Base-by-base conservation (phyloP, 495 filamentous ascomycete genomes). In the Clohesyomyces aquaticus region DNA sequence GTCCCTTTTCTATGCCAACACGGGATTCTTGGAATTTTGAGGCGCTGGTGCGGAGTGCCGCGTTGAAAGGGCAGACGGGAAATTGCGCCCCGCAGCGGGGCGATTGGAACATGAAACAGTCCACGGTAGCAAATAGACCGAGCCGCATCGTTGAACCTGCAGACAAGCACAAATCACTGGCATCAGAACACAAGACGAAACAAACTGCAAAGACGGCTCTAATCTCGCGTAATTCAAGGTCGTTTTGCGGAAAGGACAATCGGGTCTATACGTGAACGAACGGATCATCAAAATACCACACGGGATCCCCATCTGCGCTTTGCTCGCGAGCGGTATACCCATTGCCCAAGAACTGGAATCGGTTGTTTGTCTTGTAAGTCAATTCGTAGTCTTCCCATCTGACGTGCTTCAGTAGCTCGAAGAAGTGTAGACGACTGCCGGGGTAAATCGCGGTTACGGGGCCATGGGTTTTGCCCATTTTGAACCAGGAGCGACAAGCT, bases 341-440 rank as follows among this genome's bases (percentile, higher is more conserved):
- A 28, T 63, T 63, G 8, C 64, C 64, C 19, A 67, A 25, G 46
- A 61, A 67, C 59, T 67, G 47, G 50, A 67, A 67, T 22, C 64
- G 9, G 43, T 62, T 67, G 4, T 45, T 52, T 14, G 58, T 55
- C 29, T 43, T 42, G 27, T 67, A 67, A 22, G 51, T 38, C n/a
- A 63, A 35, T 2, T 61, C 52, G 23, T 48, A 67, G 42, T 67
- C 64, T 38, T 67, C 64, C 45, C 55, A 67, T 47, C 63, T n/a
- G 4, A 54, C 28, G 16, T 67, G 21, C 43, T 67, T 67, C 51
- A 67, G 19, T 32, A 54, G 27, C 57, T 67, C 57, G 18, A 67
- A 53, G 43, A 55, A 61, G 32, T 67, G 49, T 10, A 64, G 45
- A 25, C 38, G 22, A 25, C 32, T 47, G 21, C 61, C 61, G 3